Percentiles rank a stretch among this genome's conserved stretches.
These are phyloP conservation scores for Suillus subluteus DNA, from an alignment of 768 basidiomycete species.

Conservation along the genomic window DNA sequence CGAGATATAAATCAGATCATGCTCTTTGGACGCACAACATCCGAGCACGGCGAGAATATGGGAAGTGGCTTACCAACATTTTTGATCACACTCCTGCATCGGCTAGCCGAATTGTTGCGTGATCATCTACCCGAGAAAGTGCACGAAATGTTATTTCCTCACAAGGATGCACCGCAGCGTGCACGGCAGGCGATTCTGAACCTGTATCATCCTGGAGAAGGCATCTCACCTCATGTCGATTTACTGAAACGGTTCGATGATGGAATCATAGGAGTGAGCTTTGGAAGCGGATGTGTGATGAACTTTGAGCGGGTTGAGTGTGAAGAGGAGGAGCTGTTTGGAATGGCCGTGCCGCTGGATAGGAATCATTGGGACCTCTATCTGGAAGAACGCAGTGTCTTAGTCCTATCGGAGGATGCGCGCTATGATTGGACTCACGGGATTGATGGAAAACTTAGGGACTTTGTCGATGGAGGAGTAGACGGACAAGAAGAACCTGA, in stretches of 20 bases:
- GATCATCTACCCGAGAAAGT: conserved; percentile 52
- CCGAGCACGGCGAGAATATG: conserved; percentile 22
- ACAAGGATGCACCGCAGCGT: conserved; percentile 33
- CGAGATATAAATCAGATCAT: conserved; percentile 76
- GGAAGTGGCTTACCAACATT: conserved; percentile 57
- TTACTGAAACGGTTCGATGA: conserved; percentile 83
- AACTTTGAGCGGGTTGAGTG: conserved; percentile 50
- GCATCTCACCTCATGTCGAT: conserved; percentile 89
- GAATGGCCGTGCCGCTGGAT: conserved; percentile 10
- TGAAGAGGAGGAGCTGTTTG: conserved; percentile 8
- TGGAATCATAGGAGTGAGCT: conserved; percentile 86
- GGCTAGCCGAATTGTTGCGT: conserved; percentile 50
- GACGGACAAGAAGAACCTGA: conserved; percentile 24
- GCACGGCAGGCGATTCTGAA: conserved; percentile 91
- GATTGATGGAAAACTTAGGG: conserved; percentile 65
- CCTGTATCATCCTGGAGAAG: conserved; percentile 86
- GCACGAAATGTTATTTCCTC: conserved; percentile 65
- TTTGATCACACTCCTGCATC: conserved; percentile 55
- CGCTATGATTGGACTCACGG: conserved; percentile 90
- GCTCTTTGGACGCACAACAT: conserved; percentile 67
- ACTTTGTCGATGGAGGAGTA: conserved; percentile 50
- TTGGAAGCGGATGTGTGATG: conserved; percentile 84
- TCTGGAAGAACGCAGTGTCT: conserved; percentile 74
- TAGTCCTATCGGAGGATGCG: conserved; percentile 80
- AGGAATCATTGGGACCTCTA: conserved; percentile 51